A percentile compares a stretch with the other conserved stretches of the same genome.
Conservation (phyloP, 164 flowering plant genomes). For the Kingdonia uniflora region DNA sequence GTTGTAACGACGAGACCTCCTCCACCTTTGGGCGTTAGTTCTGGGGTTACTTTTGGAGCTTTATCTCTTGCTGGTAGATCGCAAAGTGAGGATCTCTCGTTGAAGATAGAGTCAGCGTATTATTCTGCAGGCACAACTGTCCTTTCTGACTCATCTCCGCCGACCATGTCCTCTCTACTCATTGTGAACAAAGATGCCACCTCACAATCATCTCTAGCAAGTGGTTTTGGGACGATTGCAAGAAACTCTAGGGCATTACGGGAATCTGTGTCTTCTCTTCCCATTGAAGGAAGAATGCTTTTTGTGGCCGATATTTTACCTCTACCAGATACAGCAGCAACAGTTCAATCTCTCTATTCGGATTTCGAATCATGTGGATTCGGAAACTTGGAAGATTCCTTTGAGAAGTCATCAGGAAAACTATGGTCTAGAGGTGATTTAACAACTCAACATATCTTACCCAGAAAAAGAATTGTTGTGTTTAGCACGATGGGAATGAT, state of each 20-base stretch:
- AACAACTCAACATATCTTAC: constrained; percentile 78
- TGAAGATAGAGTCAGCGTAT: constrained; percentile 80
- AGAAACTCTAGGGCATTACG: constrained; percentile 70
- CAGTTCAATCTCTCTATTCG: constrained; percentile 72
- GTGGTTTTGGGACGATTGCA: constrained; percentile 35
- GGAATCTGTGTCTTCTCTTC: constrained; percentile 71
- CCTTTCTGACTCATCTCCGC: constrained; percentile 86
- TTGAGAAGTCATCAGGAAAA: constrained; percentile 54
- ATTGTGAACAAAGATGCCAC: constrained; percentile 62
- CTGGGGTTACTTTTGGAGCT: constrained; percentile 75
- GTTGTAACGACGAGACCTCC: constrained; percentile 88
- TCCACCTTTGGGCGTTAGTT: constrained; percentile 76
- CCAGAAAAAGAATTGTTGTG: constrained; percentile 69
- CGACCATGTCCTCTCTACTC: constrained; percentile 77
- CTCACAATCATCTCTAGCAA: constrained; percentile 43
- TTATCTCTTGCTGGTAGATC: constrained; percentile 59
- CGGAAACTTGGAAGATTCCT: constrained; percentile 41
- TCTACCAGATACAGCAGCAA: constrained; percentile 53
- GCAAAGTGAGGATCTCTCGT: constrained; percentile 66
- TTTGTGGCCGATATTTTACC: constrained; percentile 81
- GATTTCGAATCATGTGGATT: constrained; percentile 54
- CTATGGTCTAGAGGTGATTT: constrained; percentile 94
- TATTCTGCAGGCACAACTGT: constrained; percentile 74
- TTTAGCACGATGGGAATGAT: constrained; percentile 97
- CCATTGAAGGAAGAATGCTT: constrained; percentile 93